Evolutionary conservation across 495 filamentous ascomycete species (phyloP), one percentile per base, ranked within the genome.

Genomic region (Hypoxylon intermedium): DNA sequence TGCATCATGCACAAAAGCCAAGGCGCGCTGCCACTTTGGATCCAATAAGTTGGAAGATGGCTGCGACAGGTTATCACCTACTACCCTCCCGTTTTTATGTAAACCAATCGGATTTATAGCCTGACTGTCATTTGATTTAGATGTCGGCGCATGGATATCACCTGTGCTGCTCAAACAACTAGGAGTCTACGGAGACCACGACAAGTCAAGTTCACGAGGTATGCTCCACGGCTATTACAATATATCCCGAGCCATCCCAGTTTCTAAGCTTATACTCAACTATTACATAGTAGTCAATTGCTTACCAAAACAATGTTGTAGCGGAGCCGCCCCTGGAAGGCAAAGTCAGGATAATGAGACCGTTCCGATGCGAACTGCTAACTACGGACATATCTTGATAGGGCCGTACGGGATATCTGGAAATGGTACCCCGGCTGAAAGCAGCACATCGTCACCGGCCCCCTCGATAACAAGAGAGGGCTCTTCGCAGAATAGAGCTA

Each of bases 21-120:
- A 72, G 63, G 65, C 69, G 33, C 67, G 71, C 5, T 74, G 71
- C 24, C 60, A 67, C 49, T 74, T 72, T 21, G 67, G 67, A 46
- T 42, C 33, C 2, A 64, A 68, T 38, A 69, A 67, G 41, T 24
- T 54, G 2, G 62, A 63, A 0, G 53, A 60, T 31, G 60, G 67
- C 9, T 73, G 71, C 37, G 61, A 68, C 37, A 67, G 71, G 71
- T 72, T 43, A 60, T 13, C 20, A 45, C 11, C 37, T 9, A 6
- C 24, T n/a, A n/a, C n/a, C n/a, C n/a, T n/a, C n/a, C n/a, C n/a
- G 12, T 20, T n/a, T 24, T 13, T 3, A 19, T 47, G 0, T 16
- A 4, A 38, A 5, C 6, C 28, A 6, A 9, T 2, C 9, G 15
- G 2, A 23, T 23, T 36, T 11, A 13, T n/a, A 21, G 21, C 12